Base-by-base conservation (phyloP, 169 alveolate genomes). In the Cryptosporidium sp. region DNA sequence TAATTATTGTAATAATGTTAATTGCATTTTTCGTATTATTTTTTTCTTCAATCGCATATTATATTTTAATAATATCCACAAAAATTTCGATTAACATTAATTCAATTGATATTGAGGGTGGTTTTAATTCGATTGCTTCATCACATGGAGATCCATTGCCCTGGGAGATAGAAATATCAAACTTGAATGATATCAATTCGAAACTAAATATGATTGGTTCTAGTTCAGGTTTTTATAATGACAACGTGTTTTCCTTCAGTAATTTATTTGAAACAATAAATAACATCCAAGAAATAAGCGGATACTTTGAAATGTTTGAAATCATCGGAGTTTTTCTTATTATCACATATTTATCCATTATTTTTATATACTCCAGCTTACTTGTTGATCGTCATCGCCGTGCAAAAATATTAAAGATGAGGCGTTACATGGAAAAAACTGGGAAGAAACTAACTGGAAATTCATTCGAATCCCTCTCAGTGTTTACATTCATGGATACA, bases 201-300 rank as follows among this genome's bases (percentile, higher is more conserved):
- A 70, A 58, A n/a, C 23, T 80, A 80, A 60, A 80, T 37, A 80
- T 65, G 73, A 80, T 80, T 42, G 89, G 89, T 18, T 65, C 73
- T 26, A 65, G 67, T n/a, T 80, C 89, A 62, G 89, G 89, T n/a
- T 65, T 80, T 29, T 80, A 80, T n/a, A 80, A 80, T 45, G 80
- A 65, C 8, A 14, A 80, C 14, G 21, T 65, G 1, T 80, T 80
- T 51, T 80, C 89, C 14, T 48, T 80, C 31, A 62, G 62, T 31
- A 62, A 60, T 44, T 65, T 80, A 29, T 39, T 80, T 5, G 45
- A 42, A 14, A 51, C 75, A 21, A 65, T 80, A 60, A 35, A 42
- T 44, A 67, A 29, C 37, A 80, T 80, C 12, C 56, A 60, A 65
- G 52, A 67, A 80, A 42, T 80, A 21, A 39, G 69, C 6, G 12